These are phyloP conservation scores for Mucuna pruriens DNA, from an alignment of 306 rosid genomes.

Conservation along the genomic window DNA sequence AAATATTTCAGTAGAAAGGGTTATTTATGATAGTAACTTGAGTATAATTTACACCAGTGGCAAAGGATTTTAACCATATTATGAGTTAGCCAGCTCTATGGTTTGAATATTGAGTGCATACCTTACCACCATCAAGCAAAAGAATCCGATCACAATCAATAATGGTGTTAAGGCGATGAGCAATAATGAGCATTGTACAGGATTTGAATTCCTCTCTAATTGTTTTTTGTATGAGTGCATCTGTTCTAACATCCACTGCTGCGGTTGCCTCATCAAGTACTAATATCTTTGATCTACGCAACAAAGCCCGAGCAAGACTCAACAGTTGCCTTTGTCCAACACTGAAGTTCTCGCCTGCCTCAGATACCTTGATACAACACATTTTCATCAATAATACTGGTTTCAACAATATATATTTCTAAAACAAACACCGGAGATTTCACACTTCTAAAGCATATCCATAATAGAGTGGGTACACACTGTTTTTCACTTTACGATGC, in stretches of 20 bases:
- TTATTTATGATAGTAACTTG: background rate
- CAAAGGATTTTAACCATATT: background rate
- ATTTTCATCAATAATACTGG: constrained; percentile 29
- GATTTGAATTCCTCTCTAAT: constrained; percentile 90
- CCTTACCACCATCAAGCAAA: constrained; percentile 87
- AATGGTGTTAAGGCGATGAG: constrained; percentile 91
- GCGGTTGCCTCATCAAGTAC: constrained; percentile 99
- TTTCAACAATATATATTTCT: background rate
- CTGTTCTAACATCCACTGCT: constrained; percentile 93
- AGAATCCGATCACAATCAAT: constrained; percentile 87
- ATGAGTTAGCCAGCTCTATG: constrained; percentile 20
- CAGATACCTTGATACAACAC: constrained; percentile 67
- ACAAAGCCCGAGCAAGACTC: constrained; percentile 89
- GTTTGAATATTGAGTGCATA: constrained; percentile 40
- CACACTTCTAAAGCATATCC: background rate
- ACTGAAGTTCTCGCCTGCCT: constrained; percentile 95
- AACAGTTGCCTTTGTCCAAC: constrained; percentile 95
- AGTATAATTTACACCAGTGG: background rate
- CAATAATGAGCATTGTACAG: constrained; percentile 89
- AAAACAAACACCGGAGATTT: background rate
- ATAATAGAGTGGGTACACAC: background rate
- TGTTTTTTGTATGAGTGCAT: constrained; percentile 91
- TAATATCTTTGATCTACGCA: constrained; percentile 88
- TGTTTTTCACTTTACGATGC: background rate
- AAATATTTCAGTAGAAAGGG: constrained; percentile 16